Evolutionary conservation across 441 rosid species (phyloP).

Genomic region (Pelargonium myrrhifolium): DNA sequence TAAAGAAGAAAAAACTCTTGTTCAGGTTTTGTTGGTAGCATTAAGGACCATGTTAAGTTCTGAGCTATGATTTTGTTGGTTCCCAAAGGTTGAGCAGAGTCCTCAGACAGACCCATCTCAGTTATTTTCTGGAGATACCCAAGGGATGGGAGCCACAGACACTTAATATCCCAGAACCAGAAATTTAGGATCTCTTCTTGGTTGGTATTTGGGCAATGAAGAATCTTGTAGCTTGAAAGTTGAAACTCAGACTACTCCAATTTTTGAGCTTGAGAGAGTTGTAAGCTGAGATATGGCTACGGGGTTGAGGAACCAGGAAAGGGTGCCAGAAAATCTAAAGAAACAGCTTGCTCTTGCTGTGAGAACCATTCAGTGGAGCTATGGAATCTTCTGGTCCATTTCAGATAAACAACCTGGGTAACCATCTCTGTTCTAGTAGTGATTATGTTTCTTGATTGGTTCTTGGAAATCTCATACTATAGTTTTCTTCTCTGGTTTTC

Average conservation of each 20-base stretch:
- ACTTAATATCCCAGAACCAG: conserved; percentile 10
- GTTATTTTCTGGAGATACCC: conserved; percentile 6
- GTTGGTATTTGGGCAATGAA: conserved; percentile 7
- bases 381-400: conserved; percentile 76
- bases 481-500: background rate
- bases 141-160: conserved; percentile 4
- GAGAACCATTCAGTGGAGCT: conserved; percentile 78
- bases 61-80: conserved; percentile 1
- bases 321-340: conserved; percentile 45
- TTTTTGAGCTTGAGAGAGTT: conserved; percentile 4
- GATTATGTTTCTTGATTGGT: conserved; percentile 3
- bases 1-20: background rate
- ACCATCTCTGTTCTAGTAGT: conserved; percentile 7
- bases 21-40: background rate
- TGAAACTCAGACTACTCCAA: background rate
- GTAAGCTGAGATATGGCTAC: conserved; percentile 15
- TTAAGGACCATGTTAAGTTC: background rate
- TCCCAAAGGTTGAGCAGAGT: too few relatives aligned
- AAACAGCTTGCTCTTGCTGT: conserved; percentile 69
- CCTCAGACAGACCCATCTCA: conserved; percentile 5
- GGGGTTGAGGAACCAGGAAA: conserved; percentile 28
- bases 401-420: conserved; percentile 64
- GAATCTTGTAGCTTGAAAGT: background rate
- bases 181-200: conserved; percentile 5
- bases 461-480: too few relatives aligned